Evolutionary conservation across 2,329 filamentous ascomycete species (phyloP).

Genomic region (Lachnellula arida): DNA sequence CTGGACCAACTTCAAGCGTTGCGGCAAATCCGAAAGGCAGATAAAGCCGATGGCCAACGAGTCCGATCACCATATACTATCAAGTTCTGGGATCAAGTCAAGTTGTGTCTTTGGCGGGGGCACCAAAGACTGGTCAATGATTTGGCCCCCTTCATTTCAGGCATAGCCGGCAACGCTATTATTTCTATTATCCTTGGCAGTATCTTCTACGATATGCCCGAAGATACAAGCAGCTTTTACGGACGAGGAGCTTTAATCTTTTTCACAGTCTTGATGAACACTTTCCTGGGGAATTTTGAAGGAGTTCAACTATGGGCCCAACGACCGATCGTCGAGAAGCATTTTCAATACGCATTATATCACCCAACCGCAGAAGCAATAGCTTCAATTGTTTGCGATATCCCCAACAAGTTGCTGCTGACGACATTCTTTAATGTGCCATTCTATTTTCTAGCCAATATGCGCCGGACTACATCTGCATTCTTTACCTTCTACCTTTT

Average conservation of each 20-base stretch:
- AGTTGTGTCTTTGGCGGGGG: background rate
- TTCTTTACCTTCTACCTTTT: slow-evolving; percentile 87
- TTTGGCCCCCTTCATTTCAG: background rate
- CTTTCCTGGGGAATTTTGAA: slow-evolving; percentile 56
- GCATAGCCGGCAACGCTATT: slow-evolving; percentile 30
- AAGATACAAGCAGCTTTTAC: slow-evolving; percentile 53
- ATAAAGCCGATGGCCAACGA: too few species aligned
- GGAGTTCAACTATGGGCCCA: slow-evolving; percentile 59
- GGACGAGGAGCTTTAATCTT: slow-evolving; percentile 60
- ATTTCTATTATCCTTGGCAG: slow-evolving; percentile 60
- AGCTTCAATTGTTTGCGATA: slow-evolving; percentile 54
- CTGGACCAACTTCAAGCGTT: too few species aligned
- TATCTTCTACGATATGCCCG: slow-evolving; percentile 58
- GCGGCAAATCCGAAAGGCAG: too few species aligned
- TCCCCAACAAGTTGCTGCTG: slow-evolving; percentile 79
- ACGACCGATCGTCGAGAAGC: slow-evolving; percentile 89
- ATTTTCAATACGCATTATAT: slow-evolving; percentile 79
- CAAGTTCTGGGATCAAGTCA: background rate
- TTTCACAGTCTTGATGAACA: slow-evolving; percentile 64
- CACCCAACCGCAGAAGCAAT: slow-evolving; percentile 82
- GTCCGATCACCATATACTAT: background rate
- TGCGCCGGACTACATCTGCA: slow-evolving; percentile 65
- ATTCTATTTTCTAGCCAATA: slow-evolving; percentile 83
- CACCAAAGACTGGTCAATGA: background rate
- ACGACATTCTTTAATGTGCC: slow-evolving; percentile 71